Evolutionary conservation across 441 rosid species (phyloP).

Genomic region (Croton laevigatus): DNA sequence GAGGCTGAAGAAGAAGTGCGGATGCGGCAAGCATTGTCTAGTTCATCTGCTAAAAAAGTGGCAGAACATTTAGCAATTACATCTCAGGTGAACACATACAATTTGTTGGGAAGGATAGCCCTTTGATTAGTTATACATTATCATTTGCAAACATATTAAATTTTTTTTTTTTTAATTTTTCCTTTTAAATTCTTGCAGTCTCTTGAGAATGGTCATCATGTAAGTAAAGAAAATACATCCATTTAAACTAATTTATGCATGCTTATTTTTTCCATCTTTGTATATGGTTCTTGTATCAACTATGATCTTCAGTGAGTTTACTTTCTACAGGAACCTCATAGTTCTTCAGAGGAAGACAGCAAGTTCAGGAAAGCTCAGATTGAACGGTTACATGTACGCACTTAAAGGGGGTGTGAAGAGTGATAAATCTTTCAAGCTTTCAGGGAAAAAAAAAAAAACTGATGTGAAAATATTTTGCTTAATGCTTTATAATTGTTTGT

Average conservation of each 20-base stretch:
- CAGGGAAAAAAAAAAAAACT: no score
- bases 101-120: constrained; percentile 5
- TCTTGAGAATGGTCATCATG: constrained; percentile 70
- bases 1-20: constrained; percentile 66
- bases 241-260: constrained; percentile 16
- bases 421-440: constrained; percentile 1
- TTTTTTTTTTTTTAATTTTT: constrained; percentile 23
- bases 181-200: constrained; percentile 49
- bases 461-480: constrained; percentile 9
- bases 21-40: constrained; percentile 54
- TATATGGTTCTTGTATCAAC: constrained; percentile 21
- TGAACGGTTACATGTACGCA: constrained; percentile 65
- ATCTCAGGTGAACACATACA: constrained; percentile 42
- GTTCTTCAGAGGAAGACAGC: constrained; percentile 41
- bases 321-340: constrained; percentile 44
- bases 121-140: not conserved
- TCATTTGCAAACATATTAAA: constrained; percentile 16
- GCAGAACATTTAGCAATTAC: constrained; percentile 42
- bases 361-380: constrained; percentile 43
- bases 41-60: constrained; percentile 43
- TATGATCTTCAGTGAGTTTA: constrained; percentile 26
- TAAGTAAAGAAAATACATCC: constrained; percentile 36
- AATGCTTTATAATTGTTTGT: constrained; percentile 22
- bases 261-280: constrained; percentile 14
- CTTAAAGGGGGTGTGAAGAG: constrained; percentile 8